Evolutionary conservation across 768 basidiomycete species (phyloP).

Genomic region (Auricularia sp.): DNA sequence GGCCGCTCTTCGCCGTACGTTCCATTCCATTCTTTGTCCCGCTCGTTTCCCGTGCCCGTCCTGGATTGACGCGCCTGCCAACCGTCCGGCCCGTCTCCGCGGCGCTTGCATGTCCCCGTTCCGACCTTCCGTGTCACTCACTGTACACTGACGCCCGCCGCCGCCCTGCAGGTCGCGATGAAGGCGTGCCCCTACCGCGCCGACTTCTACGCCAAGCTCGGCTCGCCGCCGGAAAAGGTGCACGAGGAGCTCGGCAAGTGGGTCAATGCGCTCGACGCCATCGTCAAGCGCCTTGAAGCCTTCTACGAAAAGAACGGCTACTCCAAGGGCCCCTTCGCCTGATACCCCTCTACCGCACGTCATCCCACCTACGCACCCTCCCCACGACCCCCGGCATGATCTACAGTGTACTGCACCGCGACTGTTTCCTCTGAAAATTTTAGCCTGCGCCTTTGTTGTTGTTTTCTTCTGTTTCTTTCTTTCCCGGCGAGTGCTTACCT

Average conservation of each 20-base stretch:
- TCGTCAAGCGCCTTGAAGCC: slow-evolving; percentile 37
- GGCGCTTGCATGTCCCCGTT: no score
- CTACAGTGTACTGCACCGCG: no score
- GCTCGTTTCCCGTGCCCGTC: background rate
- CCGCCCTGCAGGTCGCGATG: slow-evolving; percentile 42
- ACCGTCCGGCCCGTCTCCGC: no score
- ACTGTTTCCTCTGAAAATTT: no score
- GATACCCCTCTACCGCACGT: background rate
- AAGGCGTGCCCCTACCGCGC: slow-evolving; percentile 55
- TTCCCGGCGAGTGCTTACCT: no score
- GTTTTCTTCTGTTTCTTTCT: no score
- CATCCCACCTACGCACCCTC: no score
- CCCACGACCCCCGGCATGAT: no score
- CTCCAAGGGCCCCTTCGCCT: slow-evolving; percentile 25
- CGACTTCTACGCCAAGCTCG: slow-evolving; percentile 48
- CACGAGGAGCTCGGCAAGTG: slow-evolving; percentile 40
- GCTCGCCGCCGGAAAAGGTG: slow-evolving; percentile 31
- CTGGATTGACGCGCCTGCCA: background rate
- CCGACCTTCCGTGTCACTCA: no score
- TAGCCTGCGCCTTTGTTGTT: no score
- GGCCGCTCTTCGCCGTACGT: slow-evolving; percentile 46
- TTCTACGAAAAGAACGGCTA: slow-evolving; percentile 36
- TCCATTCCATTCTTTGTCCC: background rate
- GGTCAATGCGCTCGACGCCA: slow-evolving; percentile 41
- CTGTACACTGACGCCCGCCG: background rate